phyloP scores from a whole-genome alignment of 805 yeast genomes.

The Hanseniaspora occidentalis region DNA sequence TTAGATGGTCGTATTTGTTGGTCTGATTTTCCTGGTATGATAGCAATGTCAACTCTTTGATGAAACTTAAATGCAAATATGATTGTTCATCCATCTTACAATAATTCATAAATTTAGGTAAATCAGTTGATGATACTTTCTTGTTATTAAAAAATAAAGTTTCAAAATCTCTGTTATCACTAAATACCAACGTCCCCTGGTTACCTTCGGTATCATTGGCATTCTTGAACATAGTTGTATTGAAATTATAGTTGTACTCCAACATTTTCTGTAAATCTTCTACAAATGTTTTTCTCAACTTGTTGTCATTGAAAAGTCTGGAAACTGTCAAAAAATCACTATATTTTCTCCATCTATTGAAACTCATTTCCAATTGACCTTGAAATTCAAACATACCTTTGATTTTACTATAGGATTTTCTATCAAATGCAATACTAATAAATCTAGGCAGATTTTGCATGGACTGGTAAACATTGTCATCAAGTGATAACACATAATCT shows the following conservation, averaged over 20 bases:
- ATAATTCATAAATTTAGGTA: constrained; percentile 5
- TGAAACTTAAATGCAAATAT: constrained; percentile 8
- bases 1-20: background rate
- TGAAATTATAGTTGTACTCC: background rate
- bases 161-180: constrained; percentile 20
- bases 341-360: constrained; percentile 1
- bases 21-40: constrained; percentile 6
- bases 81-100: background rate
- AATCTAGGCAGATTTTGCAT: constrained; percentile 40
- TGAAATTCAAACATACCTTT: constrained; percentile 50
- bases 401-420: constrained; percentile 51
- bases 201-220: constrained; percentile 5
- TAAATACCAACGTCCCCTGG: constrained; percentile 7
- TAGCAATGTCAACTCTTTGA: constrained; percentile 16
- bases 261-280: background rate
- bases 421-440: constrained; percentile 41
- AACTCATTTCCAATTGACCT: background rate
- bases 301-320: background rate
- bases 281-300: background rate
- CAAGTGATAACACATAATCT: constrained; percentile 26
- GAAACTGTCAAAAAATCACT: background rate
- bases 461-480: constrained; percentile 40
- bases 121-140: constrained; percentile 7
- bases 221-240: constrained; percentile 2
- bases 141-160: constrained; percentile 11